A percentile compares a stretch with the other conserved stretches of the same genome.
Conservation (phyloP, 23 red algal species). For the Gracilariopsis chorda region DNA sequence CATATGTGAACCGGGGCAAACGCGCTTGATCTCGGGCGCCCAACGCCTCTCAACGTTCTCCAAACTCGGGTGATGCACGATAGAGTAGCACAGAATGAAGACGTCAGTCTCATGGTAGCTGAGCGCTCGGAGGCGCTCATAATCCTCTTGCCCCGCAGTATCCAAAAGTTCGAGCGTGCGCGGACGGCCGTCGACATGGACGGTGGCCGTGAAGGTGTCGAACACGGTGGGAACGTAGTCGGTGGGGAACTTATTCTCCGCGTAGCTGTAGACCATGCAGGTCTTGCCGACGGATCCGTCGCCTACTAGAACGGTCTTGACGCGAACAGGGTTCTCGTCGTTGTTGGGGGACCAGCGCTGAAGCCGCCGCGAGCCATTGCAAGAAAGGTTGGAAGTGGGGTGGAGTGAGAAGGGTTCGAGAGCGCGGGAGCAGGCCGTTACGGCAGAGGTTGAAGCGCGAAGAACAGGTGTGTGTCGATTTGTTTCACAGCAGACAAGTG, state of each 20-base stretch:
- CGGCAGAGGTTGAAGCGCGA: too few relatives aligned
- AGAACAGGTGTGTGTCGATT: too few relatives aligned
- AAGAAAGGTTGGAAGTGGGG: neutral
- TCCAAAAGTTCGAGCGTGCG: conserved; percentile 90
- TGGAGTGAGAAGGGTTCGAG: neutral
- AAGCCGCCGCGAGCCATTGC: conserved; percentile 55
- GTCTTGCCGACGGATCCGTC: conserved; percentile 99
- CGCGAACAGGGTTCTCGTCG: conserved; percentile 54
- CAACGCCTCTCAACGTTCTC: conserved; percentile 90
- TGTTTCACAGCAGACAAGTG: too few relatives aligned
- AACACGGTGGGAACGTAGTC: conserved; percentile 98
- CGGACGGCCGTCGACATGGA: conserved; percentile 85
- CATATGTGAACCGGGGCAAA: conserved; percentile 74
- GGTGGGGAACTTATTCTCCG: conserved; percentile 92
- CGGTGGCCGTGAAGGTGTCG: conserved; percentile 93
- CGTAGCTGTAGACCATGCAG: conserved; percentile 95
- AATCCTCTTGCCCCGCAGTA: conserved; percentile 98
- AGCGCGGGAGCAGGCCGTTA: too few relatives aligned
- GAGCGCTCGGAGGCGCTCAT: conserved; percentile 88
- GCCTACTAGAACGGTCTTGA: conserved; percentile 96
- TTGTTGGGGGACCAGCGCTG: neutral
- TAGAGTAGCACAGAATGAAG: conserved; percentile 91
- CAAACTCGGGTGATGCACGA: conserved; percentile 82
- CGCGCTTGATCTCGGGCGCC: conserved; percentile 87
- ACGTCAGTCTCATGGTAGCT: conserved; percentile 89